Evolutionary conservation across 2,329 filamentous ascomycete species (phyloP).

Genomic region (Verticillium klebahnii): DNA sequence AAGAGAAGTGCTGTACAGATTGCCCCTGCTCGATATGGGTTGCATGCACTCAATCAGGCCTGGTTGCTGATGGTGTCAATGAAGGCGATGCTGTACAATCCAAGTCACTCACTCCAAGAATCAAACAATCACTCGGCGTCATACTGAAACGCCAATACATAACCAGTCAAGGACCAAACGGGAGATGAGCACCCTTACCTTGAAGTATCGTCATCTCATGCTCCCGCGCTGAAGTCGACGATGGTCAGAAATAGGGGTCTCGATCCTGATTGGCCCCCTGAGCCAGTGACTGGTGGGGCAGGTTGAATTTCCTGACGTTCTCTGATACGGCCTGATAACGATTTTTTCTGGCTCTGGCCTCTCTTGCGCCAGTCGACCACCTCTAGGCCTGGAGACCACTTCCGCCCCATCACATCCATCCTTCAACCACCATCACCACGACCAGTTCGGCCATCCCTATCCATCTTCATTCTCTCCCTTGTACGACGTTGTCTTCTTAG

Average conservation of each 20-base stretch:
- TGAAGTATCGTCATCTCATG: not conserved
- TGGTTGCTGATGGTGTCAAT: too few relatives aligned
- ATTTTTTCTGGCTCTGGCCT: not conserved
- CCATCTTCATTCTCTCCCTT: not conserved
- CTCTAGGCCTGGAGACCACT: not conserved
- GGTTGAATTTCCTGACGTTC: not conserved
- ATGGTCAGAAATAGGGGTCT: not conserved
- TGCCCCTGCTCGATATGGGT: too few relatives aligned
- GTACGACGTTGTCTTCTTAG: not conserved
- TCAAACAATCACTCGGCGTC: too few relatives aligned
- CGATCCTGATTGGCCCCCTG: not conserved
- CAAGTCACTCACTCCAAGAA: too few relatives aligned
- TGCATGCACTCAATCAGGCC: too few relatives aligned
- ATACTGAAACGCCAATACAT: too few relatives aligned
- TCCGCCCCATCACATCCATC: not conserved
- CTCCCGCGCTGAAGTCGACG: not conserved
- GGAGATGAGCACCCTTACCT: too few relatives aligned
- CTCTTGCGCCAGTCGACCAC: not conserved
- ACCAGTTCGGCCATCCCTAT: not conserved
- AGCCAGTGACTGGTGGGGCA: not conserved
- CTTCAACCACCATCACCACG: not conserved
- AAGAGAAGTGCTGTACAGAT: too few relatives aligned
- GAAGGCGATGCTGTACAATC: too few relatives aligned
- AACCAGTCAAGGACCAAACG: too few relatives aligned
- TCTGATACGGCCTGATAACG: not conserved